Percentiles rank a stretch among this genome's conserved stretches.
Conservation (phyloP, 2,329 filamentous ascomycete species). For the Fusarium marasasianum region DNA sequence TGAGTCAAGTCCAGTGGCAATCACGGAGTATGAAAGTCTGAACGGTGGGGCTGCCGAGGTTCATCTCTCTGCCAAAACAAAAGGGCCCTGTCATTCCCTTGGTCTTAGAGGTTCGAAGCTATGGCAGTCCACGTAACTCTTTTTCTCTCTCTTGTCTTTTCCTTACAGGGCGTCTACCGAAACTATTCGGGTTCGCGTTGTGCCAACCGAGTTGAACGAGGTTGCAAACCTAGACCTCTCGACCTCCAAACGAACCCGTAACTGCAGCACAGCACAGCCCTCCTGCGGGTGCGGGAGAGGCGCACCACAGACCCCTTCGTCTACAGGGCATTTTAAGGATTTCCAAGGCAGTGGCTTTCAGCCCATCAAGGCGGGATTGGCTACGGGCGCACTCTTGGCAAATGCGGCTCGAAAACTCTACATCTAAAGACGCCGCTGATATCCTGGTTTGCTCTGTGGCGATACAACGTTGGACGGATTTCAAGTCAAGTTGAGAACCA, state of each 20-base stretch:
- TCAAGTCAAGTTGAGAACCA: not conserved
- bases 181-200: conserved; percentile 29
- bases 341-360: conserved; percentile 28
- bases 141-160: not conserved
- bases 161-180: conserved; percentile 19
- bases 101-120: conserved; percentile 26
- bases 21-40: not conserved
- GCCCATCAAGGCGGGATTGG: conserved; percentile 27
- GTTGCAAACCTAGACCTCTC: not conserved
- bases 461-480: conserved; percentile 31
- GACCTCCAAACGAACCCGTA: not conserved
- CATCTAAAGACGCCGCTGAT: not conserved
- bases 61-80: not conserved
- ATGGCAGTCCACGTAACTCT: not conserved
- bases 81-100: conserved; percentile 32
- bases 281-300: conserved; percentile 23
- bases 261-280: not conserved
- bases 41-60: conserved; percentile 24
- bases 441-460: conserved; percentile 26
- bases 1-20: conserved; percentile 21
- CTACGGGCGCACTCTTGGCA: conserved; percentile 23
- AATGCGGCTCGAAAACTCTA: conserved; percentile 36
- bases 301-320: conserved; percentile 14
- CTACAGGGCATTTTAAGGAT: not conserved
- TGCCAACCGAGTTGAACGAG: conserved; percentile 10